Percentiles rank a stretch among this genome's conserved stretches.
phyloP scores from a whole-genome alignment of 1,284 basidiomycete genomes.

The Chalciporus sp. region DNA sequence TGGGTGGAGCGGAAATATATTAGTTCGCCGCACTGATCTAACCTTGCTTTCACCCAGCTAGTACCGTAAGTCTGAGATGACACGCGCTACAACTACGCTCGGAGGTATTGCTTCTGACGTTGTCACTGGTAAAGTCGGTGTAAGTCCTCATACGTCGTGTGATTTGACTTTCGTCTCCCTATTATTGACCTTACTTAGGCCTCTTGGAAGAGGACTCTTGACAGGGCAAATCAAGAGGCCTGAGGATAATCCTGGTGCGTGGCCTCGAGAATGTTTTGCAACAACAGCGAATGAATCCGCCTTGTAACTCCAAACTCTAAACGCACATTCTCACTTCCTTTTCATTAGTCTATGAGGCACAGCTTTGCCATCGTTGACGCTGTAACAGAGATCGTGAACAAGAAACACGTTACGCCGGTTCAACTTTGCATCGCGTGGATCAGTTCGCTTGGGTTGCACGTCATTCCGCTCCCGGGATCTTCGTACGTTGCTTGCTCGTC shows the following conservation, averaged over 20 bases:
- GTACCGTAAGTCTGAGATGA: too few relatives aligned
- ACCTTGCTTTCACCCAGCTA: too few relatives aligned
- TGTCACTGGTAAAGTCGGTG: slow-evolving; percentile 37
- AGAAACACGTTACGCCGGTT: slow-evolving; percentile 48
- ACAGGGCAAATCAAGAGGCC: slow-evolving; percentile 49
- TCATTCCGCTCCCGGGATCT: slow-evolving; percentile 32
- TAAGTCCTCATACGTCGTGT: slow-evolving; percentile 36
- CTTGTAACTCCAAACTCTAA: neutral
- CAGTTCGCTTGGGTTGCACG: slow-evolving; percentile 25
- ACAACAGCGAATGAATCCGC: too few relatives aligned
- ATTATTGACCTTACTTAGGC: slow-evolving; percentile 34
- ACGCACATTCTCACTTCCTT: neutral
- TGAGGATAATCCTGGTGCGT: slow-evolving; percentile 44
- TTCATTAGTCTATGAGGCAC: slow-evolving; percentile 44
- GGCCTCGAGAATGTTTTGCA: too few relatives aligned
- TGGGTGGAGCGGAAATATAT: too few relatives aligned
- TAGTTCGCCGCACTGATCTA: too few relatives aligned
- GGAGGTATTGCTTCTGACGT: slow-evolving; percentile 31
- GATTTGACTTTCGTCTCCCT: neutral
- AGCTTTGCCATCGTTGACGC: slow-evolving; percentile 58
- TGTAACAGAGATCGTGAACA: slow-evolving; percentile 44
- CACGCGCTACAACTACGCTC: slow-evolving; percentile 26
- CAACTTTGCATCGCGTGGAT: slow-evolving; percentile 68
- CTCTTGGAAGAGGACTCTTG: slow-evolving; percentile 62
- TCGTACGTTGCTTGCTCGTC: slow-evolving; percentile 24